Evolutionary conservation across 495 filamentous ascomycete genomes (phyloP).

Genomic region (Schizothecium vesticola): DNA sequence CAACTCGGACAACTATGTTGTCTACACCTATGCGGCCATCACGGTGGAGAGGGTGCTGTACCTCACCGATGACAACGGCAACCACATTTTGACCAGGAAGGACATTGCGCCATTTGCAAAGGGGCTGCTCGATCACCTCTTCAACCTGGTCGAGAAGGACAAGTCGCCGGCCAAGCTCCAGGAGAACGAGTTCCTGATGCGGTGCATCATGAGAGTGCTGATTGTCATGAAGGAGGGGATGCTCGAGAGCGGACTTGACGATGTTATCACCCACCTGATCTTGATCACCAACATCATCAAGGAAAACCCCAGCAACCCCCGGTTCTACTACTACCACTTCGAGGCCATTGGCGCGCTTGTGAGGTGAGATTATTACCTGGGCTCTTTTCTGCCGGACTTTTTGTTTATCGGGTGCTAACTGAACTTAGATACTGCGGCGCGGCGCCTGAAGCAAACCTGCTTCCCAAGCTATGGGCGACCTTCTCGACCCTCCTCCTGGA

Average conservation of each 20-base stretch:
- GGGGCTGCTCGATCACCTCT: conserved; percentile 86
- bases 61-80: conserved; percentile 63
- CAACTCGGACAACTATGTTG: conserved; percentile 80
- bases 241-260: conserved; percentile 59
- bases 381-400: not conserved
- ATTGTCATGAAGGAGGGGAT: conserved; percentile 83
- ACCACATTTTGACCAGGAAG: conserved; percentile 66
- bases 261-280: conserved; percentile 69
- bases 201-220: conserved; percentile 93
- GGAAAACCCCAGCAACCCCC: conserved; percentile 90
- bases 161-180: conserved; percentile 83
- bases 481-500: conserved; percentile 70
- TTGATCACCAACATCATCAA: conserved; percentile 84
- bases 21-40: conserved; percentile 95
- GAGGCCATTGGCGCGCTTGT: conserved; percentile 95
- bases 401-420: conserved; percentile 10
- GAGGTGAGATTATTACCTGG: conserved; percentile 41
- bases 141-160: conserved; percentile 79
- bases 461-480: conserved; percentile 68
- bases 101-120: conserved; percentile 75
- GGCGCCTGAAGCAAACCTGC: conserved; percentile 63
- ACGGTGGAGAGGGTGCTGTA: conserved; percentile 84
- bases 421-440: conserved; percentile 58
- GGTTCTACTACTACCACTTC: conserved; percentile 98
- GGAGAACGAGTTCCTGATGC: conserved; percentile 98